Evolutionary conservation across 495 filamentous ascomycete genomes (phyloP).

Genomic region (Aspergillus carlsbadensis): DNA sequence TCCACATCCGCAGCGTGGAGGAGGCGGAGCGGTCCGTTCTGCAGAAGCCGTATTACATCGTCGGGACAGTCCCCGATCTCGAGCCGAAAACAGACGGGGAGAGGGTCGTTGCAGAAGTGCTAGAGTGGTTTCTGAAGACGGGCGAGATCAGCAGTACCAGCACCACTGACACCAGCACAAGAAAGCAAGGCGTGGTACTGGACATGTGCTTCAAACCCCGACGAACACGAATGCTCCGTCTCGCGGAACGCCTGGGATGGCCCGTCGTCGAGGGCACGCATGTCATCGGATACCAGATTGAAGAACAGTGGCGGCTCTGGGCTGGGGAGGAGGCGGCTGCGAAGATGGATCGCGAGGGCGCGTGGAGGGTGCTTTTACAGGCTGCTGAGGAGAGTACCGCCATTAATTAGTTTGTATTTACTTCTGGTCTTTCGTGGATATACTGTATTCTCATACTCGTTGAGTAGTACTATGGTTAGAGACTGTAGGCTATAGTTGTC

Average conservation of each 20-base stretch:
- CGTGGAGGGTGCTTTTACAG: conserved; percentile 47
- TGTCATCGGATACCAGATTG: conserved; percentile 66
- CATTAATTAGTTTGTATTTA: conserved; percentile 26
- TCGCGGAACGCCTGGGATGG: conserved; percentile 55
- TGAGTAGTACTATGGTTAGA: too few species aligned
- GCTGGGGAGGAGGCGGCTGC: conserved; percentile 42
- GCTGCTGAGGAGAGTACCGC: conserved; percentile 27
- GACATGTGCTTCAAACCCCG: conserved; percentile 77
- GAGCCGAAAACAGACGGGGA: conserved; percentile 54
- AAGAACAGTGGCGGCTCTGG: conserved; percentile 65
- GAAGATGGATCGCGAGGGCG: conserved; percentile 46
- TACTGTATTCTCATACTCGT: too few species aligned
- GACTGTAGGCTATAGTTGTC: too few species aligned
- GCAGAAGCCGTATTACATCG: conserved; percentile 47
- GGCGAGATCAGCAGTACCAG: too few species aligned
- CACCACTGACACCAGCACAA: too few species aligned
- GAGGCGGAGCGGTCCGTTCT: conserved; percentile 53
- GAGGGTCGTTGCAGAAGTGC: conserved; percentile 45
- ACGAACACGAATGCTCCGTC: conserved; percentile 52
- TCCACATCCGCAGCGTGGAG: conserved; percentile 51
- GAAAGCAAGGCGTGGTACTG: conserved; percentile 56
- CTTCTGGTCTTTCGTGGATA: too few species aligned
- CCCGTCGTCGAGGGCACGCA: conserved; percentile 61
- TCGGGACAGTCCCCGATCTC: conserved; percentile 64
- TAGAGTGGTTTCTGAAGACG: conserved; percentile 54